These are phyloP conservation scores for Gigaspora rosea DNA, from an alignment of 192 early-diverging fungal genomes.

Conservation along the genomic window DNA sequence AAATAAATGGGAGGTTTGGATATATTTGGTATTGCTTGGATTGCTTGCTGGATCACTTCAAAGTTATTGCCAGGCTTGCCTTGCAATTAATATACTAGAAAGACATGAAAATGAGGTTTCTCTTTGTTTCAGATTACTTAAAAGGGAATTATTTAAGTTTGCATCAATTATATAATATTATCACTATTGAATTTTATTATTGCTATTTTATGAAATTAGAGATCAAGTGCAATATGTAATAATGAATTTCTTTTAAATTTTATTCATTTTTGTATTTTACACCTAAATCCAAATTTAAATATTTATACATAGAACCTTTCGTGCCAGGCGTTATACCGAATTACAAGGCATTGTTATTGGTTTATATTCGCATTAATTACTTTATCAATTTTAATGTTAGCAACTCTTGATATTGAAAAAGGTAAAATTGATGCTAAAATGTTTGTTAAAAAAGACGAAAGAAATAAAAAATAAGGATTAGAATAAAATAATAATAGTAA, in stretches of 20 bases:
- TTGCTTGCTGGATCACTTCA: constrained; percentile 53
- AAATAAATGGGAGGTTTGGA: constrained; percentile 35
- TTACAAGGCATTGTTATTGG: constrained; percentile 46
- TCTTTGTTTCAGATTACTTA: constrained; percentile 63
- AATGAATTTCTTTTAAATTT: no score
- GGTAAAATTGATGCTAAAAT: constrained; percentile 49
- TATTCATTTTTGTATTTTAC: no score
- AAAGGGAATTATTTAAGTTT: constrained; percentile 56
- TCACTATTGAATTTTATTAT: neutral
- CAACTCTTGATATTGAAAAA: constrained; percentile 46
- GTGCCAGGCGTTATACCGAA: constrained; percentile 41
- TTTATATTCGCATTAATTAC: constrained; percentile 50
- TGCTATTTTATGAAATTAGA: constrained; percentile 12
- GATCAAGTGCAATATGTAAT: neutral
- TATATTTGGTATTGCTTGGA: constrained; percentile 39
- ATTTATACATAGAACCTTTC: constrained; percentile 51
- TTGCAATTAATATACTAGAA: constrained; percentile 59
- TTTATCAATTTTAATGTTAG: constrained; percentile 45
- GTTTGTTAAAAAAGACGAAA: constrained; percentile 34
- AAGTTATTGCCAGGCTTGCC: constrained; percentile 51
- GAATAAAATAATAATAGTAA: no score
- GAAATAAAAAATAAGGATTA: constrained; percentile 13
- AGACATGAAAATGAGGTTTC: constrained; percentile 69
- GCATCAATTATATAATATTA: neutral
- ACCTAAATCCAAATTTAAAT: no score